phyloP scores from a whole-genome alignment of 2,329 filamentous ascomycete species.

The Alternaria hordeiaustralica region DNA sequence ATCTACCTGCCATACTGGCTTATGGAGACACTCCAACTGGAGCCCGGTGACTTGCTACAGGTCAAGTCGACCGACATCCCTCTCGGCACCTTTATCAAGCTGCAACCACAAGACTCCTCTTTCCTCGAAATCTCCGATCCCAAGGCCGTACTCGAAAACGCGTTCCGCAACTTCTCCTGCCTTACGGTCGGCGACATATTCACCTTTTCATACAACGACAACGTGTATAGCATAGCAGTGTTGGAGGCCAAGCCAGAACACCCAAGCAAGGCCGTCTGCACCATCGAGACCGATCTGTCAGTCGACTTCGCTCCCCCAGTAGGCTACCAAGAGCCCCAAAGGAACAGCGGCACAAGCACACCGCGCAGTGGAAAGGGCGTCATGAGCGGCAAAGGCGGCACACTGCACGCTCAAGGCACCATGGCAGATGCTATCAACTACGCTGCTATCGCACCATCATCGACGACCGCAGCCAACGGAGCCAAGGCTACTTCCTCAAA shows the following conservation, averaged over 20 bases:
- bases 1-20: conserved; percentile 97
- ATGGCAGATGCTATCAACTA: conserved; percentile 99
- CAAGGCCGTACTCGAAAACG: conserved; percentile 95
- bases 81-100: conserved; percentile 89
- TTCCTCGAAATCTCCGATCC: conserved; percentile 98
- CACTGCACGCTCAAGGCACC: conserved; percentile 82
- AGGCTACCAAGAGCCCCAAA: conserved; percentile 89
- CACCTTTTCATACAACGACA: conserved; percentile 96
- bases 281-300: conserved; percentile 94
- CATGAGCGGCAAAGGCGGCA: conserved; percentile 70
- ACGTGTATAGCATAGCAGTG: conserved; percentile 90
- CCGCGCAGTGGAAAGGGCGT: conserved; percentile 71
- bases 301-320: conserved; percentile 95
- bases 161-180: conserved; percentile 93
- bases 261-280: conserved; percentile 84
- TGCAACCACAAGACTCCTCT: conserved; percentile 89
- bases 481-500: conserved; percentile 73
- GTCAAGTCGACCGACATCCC: conserved; percentile 94
- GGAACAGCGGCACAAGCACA: conserved; percentile 82
- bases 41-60: conserved; percentile 92
- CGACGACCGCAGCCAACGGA: conserved; percentile 68
- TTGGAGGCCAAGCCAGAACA: conserved; percentile 89
- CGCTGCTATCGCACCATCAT: conserved; percentile 80
- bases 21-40: conserved; percentile 89
- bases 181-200: conserved; percentile 94